phyloP scores from a whole-genome alignment of 257 asterid genomes.

The Nicotiana otophora region DNA sequence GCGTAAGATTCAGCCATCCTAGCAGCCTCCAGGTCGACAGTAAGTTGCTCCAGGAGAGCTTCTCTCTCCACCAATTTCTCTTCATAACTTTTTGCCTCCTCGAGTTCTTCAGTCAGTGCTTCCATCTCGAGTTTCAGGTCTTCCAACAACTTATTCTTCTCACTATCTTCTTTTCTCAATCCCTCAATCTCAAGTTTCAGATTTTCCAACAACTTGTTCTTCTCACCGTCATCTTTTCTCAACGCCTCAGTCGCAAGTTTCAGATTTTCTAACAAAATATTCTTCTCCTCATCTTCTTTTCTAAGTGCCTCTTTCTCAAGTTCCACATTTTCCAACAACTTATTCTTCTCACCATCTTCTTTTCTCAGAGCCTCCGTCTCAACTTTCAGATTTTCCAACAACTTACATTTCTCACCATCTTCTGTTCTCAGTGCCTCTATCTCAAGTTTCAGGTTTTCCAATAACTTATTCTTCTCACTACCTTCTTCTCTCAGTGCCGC shows the following conservation, averaged over 20 bases:
- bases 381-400: constrained; percentile 19
- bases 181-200: constrained; percentile 38
- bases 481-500: constrained; percentile 45
- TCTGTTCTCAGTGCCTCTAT: background rate
- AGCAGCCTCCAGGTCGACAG: constrained; percentile 85
- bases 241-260: constrained; percentile 22
- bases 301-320: constrained; percentile 49
- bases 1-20: constrained; percentile 80
- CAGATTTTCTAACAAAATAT: constrained; percentile 28
- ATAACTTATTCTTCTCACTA: constrained; percentile 42
- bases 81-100: constrained; percentile 46
- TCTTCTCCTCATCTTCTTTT: constrained; percentile 53
- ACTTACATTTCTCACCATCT: constrained; percentile 38
- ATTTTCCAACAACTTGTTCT: constrained; percentile 32
- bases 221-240: constrained; percentile 56
- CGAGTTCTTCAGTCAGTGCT: constrained; percentile 53
- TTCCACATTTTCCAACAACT: constrained; percentile 22
- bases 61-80: constrained; percentile 62
- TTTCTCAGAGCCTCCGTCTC: constrained; percentile 11
- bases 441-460: constrained; percentile 15
- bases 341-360: constrained; percentile 45
- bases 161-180: constrained; percentile 27
- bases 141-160: constrained; percentile 50
- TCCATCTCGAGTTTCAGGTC: constrained; percentile 61
- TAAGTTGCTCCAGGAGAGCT: constrained; percentile 66